These are phyloP conservation scores for Myrmaecium sp. DNA, from an alignment of 2,329 filamentous ascomycete species.

Conservation along the genomic window DNA sequence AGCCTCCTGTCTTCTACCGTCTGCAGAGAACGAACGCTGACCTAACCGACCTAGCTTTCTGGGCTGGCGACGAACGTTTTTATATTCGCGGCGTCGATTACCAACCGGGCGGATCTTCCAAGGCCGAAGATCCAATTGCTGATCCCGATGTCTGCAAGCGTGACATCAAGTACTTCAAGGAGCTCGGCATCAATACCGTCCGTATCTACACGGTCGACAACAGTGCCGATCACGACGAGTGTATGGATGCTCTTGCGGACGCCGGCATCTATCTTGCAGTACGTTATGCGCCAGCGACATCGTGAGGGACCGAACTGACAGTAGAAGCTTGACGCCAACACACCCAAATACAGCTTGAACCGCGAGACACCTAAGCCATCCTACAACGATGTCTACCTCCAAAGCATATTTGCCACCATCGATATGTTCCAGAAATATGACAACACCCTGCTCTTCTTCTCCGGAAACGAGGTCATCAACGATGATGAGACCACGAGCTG, in stretches of 20 bases:
- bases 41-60: constrained; percentile 33
- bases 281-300: too few relatives aligned
- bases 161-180: constrained; percentile 66
- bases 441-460: constrained; percentile 78
- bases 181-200: constrained; percentile 77
- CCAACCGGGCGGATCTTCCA: constrained; percentile 46
- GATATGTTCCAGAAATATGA: constrained; percentile 67
- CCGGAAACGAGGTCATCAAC: constrained; percentile 65
- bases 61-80: constrained; percentile 42
- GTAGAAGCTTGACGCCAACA: constrained; percentile 84
- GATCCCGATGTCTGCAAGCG: constrained; percentile 54
- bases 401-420: constrained; percentile 63
- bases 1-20: not conserved
- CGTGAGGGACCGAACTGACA: too few relatives aligned
- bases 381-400: constrained; percentile 78
- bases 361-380: constrained; percentile 53
- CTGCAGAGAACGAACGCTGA: not conserved
- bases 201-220: constrained; percentile 92
- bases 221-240: constrained; percentile 60
- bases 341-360: constrained; percentile 77
- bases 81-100: constrained; percentile 49
- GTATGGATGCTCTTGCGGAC: constrained; percentile 65
- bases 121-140: constrained; percentile 57
- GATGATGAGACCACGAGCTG: constrained; percentile 42
- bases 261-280: constrained; percentile 89